Conservation (phyloP, 2,329 filamentous ascomycete genomes). For the Cercospora berteroae region DNA sequence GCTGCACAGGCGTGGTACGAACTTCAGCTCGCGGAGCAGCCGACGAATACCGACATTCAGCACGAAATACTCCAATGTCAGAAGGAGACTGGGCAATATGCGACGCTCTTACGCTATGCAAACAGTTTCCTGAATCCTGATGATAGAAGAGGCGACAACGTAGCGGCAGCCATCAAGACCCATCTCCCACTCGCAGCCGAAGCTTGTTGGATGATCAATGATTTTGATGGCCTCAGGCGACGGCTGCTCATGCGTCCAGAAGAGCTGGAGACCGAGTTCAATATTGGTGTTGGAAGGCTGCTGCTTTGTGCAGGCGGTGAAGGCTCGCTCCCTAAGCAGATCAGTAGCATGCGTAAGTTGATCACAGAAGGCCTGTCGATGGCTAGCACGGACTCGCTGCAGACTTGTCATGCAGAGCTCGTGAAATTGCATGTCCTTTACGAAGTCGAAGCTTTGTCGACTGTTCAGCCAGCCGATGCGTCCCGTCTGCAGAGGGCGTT, state of each 20-base stretch:
- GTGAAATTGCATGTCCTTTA: constrained; percentile 83
- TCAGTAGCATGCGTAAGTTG: constrained; percentile 66
- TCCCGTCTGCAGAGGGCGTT: constrained; percentile 18
- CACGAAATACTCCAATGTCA: constrained; percentile 82
- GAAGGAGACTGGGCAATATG: constrained; percentile 89
- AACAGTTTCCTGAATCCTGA: constrained; percentile 61
- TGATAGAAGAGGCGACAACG: constrained; percentile 3
- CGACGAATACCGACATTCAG: constrained; percentile 73
- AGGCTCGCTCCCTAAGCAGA: constrained; percentile 54
- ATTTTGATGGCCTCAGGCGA: constrained; percentile 72
- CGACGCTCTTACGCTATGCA: constrained; percentile 72
- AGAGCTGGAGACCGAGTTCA: constrained; percentile 64
- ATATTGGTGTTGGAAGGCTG: constrained; percentile 71
- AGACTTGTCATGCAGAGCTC: constrained; percentile 79
- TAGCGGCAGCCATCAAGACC: constrained; percentile 8
- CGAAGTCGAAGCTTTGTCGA: constrained; percentile 77
- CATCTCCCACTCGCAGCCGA: constrained; percentile 78
- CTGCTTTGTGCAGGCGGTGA: constrained; percentile 57
- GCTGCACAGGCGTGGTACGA: constrained; percentile 98
- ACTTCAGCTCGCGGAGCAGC: constrained; percentile 76
- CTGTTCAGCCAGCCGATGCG: constrained; percentile 27
- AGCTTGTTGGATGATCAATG: constrained; percentile 84
- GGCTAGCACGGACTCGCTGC: constrained; percentile 75
- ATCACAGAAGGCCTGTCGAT: constrained; percentile 73
- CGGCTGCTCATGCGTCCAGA: constrained; percentile 45